Conservation (phyloP, 352 stramenopile genomes). For the Pythium aquatile region DNA sequence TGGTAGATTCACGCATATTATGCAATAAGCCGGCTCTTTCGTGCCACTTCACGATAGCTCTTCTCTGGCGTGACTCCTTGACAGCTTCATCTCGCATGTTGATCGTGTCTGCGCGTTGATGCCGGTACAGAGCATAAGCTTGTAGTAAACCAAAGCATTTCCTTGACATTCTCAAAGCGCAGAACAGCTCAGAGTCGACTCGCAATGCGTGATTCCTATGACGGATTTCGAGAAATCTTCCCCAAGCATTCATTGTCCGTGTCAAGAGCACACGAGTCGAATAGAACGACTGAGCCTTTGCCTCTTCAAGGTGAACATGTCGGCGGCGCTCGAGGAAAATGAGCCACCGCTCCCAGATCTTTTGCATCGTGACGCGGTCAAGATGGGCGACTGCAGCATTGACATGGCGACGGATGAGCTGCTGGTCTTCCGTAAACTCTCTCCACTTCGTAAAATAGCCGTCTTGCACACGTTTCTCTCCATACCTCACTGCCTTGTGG, state of each 20-base stretch:
- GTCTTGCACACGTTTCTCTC: background rate
- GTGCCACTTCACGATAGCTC: conserved; percentile 4
- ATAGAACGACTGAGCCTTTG: conserved; percentile 3
- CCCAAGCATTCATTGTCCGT: background rate
- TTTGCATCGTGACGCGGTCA: conserved; percentile 10
- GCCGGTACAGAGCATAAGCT: background rate
- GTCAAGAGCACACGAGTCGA: background rate
- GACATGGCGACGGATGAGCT: conserved; percentile 7
- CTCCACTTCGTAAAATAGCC: background rate
- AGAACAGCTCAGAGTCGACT: background rate
- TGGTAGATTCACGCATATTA: background rate
- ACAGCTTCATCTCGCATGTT: background rate
- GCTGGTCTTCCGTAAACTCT: background rate
- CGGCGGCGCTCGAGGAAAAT: background rate
- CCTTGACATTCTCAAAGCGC: background rate
- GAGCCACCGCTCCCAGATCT: conserved; percentile 13
- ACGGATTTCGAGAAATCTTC: background rate
- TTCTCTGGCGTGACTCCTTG: background rate
- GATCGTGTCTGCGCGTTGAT: background rate
- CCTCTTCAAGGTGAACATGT: background rate
- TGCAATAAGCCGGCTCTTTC: background rate
- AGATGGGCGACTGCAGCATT: conserved; percentile 16
- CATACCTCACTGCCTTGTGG: background rate
- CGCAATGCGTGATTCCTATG: background rate
- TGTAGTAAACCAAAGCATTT: background rate